phyloP scores from a whole-genome alignment of 345 rosid genomes.

The Garcia nutans region DNA sequence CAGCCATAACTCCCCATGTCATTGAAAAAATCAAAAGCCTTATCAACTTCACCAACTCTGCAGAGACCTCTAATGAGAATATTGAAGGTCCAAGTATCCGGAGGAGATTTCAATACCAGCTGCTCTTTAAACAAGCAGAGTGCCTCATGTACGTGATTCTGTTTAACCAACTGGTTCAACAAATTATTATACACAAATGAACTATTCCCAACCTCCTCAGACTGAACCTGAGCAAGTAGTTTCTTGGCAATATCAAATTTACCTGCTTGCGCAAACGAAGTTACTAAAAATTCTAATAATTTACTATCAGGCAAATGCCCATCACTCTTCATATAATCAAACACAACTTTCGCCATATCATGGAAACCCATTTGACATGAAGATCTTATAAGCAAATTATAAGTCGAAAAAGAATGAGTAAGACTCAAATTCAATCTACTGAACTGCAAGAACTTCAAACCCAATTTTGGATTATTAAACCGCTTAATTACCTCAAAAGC shows the following conservation, averaged over 20 bases:
- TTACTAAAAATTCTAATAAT: constrained; percentile 49
- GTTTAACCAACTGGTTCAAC: constrained; percentile 56
- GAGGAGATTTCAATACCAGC: constrained; percentile 39
- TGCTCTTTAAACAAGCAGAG: constrained; percentile 47
- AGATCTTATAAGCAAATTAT: constrained; percentile 54
- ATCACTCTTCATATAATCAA: constrained; percentile 70
- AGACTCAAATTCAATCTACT: constrained; percentile 51
- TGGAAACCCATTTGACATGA: constrained; percentile 58
- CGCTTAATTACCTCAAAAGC: constrained; percentile 66
- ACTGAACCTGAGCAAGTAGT: constrained; percentile 47
- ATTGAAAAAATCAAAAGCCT: constrained; percentile 50
- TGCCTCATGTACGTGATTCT: constrained; percentile 55
- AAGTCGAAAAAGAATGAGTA: constrained; percentile 55
- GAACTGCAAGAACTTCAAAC: constrained; percentile 69
- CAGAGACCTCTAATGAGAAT: constrained; percentile 75
- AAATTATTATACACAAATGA: constrained; percentile 46
- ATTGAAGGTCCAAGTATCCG: constrained; percentile 71
- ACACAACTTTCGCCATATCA: constrained; percentile 46
- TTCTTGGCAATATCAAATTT: constrained; percentile 44
- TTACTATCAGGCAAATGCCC: constrained; percentile 52
- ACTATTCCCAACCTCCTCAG: constrained; percentile 37
- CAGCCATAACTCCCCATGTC: constrained; percentile 60
- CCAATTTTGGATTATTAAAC: constrained; percentile 49
- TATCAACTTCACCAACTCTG: constrained; percentile 42
- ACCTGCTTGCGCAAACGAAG: constrained; percentile 45